Percentiles rank a stretch among this genome's conserved stretches.
phyloP scores from a whole-genome alignment of 441 rosid genomes.

The Croton laevigatus region DNA sequence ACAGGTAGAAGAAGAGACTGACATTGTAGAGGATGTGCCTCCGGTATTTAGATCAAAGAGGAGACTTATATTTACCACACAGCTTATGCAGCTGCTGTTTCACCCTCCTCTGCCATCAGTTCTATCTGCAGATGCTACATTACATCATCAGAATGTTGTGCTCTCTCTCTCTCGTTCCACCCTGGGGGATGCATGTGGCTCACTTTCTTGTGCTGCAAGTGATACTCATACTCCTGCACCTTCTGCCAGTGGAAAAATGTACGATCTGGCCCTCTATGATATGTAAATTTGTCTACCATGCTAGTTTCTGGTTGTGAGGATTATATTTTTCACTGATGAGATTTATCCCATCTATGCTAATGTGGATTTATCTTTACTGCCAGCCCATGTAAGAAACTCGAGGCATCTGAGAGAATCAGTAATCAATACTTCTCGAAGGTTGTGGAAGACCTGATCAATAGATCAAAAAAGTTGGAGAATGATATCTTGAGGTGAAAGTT shows the following conservation, averaged over 20 bases:
- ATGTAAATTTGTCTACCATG: neutral
- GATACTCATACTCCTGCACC: conserved; percentile 28
- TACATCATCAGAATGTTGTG: conserved; percentile 49
- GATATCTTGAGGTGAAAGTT: conserved; percentile 49
- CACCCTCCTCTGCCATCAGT: conserved; percentile 46
- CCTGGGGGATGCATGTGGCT: conserved; percentile 68
- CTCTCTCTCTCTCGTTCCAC: conserved; percentile 54
- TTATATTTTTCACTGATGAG: neutral
- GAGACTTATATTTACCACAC: conserved; percentile 72
- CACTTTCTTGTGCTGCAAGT: conserved; percentile 31
- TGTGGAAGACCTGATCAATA: conserved; percentile 53
- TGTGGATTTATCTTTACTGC: neutral
- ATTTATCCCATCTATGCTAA: neutral
- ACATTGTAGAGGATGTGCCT: conserved; percentile 41
- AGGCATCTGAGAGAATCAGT: conserved; percentile 38
- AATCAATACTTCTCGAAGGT: conserved; percentile 41
- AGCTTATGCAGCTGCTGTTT: conserved; percentile 76
- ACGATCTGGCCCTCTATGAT: conserved; percentile 27
- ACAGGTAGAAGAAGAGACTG: conserved; percentile 62
- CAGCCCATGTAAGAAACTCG: conserved; percentile 44
- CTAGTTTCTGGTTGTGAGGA: neutral
- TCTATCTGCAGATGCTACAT: conserved; percentile 44
- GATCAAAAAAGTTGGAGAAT: conserved; percentile 59
- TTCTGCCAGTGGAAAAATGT: conserved; percentile 43
- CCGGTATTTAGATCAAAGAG: conserved; percentile 52